Percentiles rank a stretch among this genome's conserved stretches.
These are phyloP conservation scores for Cladosporium velox DNA, from an alignment of 2,329 filamentous ascomycete species.

Conservation along the genomic window DNA sequence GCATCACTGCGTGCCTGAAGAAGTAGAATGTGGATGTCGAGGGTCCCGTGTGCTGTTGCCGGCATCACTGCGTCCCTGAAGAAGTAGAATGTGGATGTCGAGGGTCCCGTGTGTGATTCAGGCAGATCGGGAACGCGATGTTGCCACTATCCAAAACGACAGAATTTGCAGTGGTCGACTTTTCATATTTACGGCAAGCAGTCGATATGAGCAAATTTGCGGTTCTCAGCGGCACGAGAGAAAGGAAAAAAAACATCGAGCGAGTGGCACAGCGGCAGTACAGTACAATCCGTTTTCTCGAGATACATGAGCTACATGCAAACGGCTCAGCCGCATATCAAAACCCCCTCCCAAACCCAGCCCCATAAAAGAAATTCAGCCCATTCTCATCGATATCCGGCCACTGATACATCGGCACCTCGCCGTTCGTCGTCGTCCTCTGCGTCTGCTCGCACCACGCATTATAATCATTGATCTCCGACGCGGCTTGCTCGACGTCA, in stretches of 20 bases:
- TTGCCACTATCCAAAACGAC: too few species aligned
- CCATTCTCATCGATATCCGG: conserved; percentile 17
- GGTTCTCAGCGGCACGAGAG: neutral
- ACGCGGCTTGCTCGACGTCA: neutral
- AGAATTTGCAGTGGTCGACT: too few species aligned
- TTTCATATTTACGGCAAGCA: too few species aligned
- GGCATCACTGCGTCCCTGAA: conserved; percentile 29
- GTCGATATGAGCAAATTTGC: too few species aligned
- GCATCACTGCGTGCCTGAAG: conserved; percentile 28
- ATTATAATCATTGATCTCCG: conserved; percentile 15
- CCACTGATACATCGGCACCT: conserved; percentile 17
- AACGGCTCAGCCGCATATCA: too few species aligned
- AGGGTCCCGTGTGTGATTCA: too few species aligned
- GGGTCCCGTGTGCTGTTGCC: conserved; percentile 24
- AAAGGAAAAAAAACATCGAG: neutral
- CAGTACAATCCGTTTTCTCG: neutral
- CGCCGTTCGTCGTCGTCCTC: neutral
- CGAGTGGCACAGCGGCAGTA: neutral
- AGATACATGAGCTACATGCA: neutral
- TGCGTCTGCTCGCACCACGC: conserved; percentile 19
- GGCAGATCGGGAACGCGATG: too few species aligned
- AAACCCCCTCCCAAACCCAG: conserved; percentile 15
- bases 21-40: neutral
- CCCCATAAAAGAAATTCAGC: conserved; percentile 17
- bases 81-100: neutral